Conservation (phyloP, 2,329 filamentous ascomycete genomes). For the Fusarium citri region DNA sequence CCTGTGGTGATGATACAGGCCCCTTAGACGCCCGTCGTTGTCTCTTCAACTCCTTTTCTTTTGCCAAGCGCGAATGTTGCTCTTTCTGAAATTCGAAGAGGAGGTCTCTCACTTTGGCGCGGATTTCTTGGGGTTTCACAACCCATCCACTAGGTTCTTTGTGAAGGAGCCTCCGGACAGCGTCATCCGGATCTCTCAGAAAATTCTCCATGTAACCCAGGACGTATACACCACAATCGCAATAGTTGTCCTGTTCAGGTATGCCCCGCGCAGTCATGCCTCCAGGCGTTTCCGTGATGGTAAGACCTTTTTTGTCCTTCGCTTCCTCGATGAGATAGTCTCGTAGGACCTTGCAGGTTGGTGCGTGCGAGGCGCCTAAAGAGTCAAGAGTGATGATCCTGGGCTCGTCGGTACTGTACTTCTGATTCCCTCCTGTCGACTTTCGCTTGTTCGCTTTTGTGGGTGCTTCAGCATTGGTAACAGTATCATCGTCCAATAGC, state of each 20-base stretch:
- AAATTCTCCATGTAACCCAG: conserved; percentile 88
- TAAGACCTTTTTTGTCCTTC: conserved; percentile 65
- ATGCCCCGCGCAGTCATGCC: conserved; percentile 79
- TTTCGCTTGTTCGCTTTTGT: conserved; percentile 29
- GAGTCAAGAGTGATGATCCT: conserved; percentile 91
- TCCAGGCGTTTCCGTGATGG: conserved; percentile 53
- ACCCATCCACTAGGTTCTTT: conserved; percentile 63
- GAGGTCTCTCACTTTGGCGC: conserved; percentile 72
- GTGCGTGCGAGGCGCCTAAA: conserved; percentile 71
- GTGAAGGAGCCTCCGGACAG: conserved; percentile 74
- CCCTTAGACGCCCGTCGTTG: conserved; percentile 47
- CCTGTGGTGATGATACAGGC: conserved; percentile 28
- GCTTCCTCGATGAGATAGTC: conserved; percentile 83
- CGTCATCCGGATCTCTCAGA: conserved; percentile 76
- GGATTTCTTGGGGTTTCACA: conserved; percentile 70
- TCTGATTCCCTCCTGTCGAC: conserved; percentile 36
- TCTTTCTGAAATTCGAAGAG: conserved; percentile 72
- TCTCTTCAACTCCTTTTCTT: conserved; percentile 52
- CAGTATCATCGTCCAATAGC: conserved; percentile 3
- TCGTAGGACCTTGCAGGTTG: conserved; percentile 75
- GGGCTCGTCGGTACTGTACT: conserved; percentile 63
- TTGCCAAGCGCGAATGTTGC: conserved; percentile 60
- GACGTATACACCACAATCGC: conserved; percentile 90
- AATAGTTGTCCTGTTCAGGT: conserved; percentile 84
- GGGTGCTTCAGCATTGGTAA: background rate